Base-by-base conservation (phyloP, 2,329 filamentous ascomycete genomes). In the Hymenoscyphus fructigenus region DNA sequence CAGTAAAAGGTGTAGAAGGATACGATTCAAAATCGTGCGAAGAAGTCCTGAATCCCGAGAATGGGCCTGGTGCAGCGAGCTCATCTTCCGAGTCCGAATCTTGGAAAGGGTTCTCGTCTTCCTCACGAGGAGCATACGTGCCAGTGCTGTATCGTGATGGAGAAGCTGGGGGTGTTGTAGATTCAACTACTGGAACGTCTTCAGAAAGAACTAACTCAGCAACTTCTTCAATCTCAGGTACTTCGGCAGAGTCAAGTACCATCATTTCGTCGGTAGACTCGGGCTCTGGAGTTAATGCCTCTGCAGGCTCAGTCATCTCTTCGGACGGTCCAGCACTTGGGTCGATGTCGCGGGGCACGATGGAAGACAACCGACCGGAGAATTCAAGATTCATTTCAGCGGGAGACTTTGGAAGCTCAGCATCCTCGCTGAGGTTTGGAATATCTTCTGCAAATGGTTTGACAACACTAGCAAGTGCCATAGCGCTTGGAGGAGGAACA, bases 71-170 rank as follows among this genome's bases (percentile, higher is more conserved):
- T 44, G 62, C 70, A 59, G 79, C 72, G 66, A 79, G 75, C 66
- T 88, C 84, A 60, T 86, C 84, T 44, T 88, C 85, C 0, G 82
- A 85, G 5, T 87, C 85, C 0, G 81, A 83, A n/a, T 82, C 79
- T 12, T 53, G 17, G 15, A 79, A 80, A 3, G 79, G 78, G 55
- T 79, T 75, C 5, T 83, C 71, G 38, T 85, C 81, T 69, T 82
- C 81, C 15, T 81, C 75, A 9, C 83, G 80, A 5, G 87, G 78
- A 15, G 74, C 75, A 67, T 82, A 83, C 3, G 67, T 44, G 7
- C 67, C 68, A 20, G 50, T 67, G 44, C 62, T 71, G 32, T 67
- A 61, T 34, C 50, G 55, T 17, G 68, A 66, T 34, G 74, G 72
- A 29, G 71, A 73, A 20, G 32, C 53, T 20, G 67, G 65, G 38